Conservation (phyloP, 2,329 filamentous ascomycete genomes). For the Paecilomyces sp. region DNA sequence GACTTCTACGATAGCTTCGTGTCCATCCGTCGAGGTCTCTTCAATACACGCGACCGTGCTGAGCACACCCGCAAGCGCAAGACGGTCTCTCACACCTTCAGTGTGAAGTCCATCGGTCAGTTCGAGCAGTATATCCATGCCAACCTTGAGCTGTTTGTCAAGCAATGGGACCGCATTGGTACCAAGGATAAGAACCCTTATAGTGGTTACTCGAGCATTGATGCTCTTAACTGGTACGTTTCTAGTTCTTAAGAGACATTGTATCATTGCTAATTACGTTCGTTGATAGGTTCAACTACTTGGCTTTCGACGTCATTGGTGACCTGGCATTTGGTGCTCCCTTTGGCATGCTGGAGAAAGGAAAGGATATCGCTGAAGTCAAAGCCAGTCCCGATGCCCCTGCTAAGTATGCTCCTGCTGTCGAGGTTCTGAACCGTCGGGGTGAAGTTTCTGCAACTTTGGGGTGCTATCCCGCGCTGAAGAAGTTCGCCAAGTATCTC, state of each 20-base stretch:
- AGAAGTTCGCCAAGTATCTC: slow-evolving; percentile 71
- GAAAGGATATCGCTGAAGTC: slow-evolving; percentile 70
- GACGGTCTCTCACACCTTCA: slow-evolving; percentile 81
- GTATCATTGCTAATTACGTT: neutral
- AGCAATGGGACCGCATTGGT: slow-evolving; percentile 63
- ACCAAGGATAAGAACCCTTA: slow-evolving; percentile 39
- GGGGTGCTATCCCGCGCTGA: slow-evolving; percentile 65
- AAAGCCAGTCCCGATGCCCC: slow-evolving; percentile 52
- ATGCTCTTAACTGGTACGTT: slow-evolving; percentile 61
- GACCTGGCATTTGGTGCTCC: slow-evolving; percentile 65
- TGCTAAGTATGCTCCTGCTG: slow-evolving; percentile 66
- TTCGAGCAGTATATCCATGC: slow-evolving; percentile 84
- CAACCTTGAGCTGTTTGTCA: slow-evolving; percentile 68
- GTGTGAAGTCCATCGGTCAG: slow-evolving; percentile 68
- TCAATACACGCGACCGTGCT: slow-evolving; percentile 76
- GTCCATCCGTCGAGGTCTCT: slow-evolving; percentile 74
- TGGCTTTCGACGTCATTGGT: slow-evolving; percentile 55
- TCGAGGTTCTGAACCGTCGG: slow-evolving; percentile 80
- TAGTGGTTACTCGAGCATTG: slow-evolving; percentile 55
- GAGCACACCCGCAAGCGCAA: slow-evolving; percentile 88
- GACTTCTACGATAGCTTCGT: slow-evolving; percentile 92
- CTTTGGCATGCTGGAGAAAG: slow-evolving; percentile 75
- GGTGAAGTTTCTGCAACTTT: slow-evolving; percentile 80
- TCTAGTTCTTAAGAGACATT: neutral
- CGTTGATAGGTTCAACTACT: slow-evolving; percentile 58